Evolutionary conservation across 169 alveolate species (phyloP), one percentile per base, ranked within the genome.

Genomic region (Eimeria necatrix): DNA sequence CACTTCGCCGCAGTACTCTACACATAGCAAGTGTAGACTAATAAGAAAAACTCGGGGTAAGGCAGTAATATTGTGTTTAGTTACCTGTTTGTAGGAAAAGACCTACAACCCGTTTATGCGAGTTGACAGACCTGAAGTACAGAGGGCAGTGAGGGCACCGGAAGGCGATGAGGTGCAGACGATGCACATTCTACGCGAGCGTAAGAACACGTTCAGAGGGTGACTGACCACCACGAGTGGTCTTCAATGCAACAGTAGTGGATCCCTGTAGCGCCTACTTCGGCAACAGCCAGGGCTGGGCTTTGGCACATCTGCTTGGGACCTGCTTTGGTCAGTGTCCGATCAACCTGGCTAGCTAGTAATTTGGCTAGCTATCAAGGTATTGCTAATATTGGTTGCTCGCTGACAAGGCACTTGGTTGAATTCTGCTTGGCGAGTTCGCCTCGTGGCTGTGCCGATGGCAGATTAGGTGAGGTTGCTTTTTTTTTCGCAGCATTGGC

Each of bases 31-130:
- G 51, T 90, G 94, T 93, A 59, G 91, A 5, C 49, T 32, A 49
- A 32, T 71, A 32, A 85, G 64, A 48, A 61, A 61, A 24, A 24
- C 5, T 2, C 61, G 59, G 4, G 73, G 83, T 32, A 51, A 18
- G 52, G 94, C 96, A 5, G 84, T 91, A 4, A 49, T 94, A n/a
- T 94, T 94, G 32, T 94, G 94, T 4, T 53, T 94, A 16, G 24
- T 94, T n/a, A 87, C 48, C 56, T 80, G 84, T 60, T 90, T 94
- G 22, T 78, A 91, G 90, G 95, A 91, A 52, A 56, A 32, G 83
- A 26, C 83, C 4, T 91, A 56, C 70, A 91, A 91, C 64, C 95
- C 95, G 53, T 91, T 91, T 32, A 91, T 91, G 95, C 56, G 95
- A 10, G 81, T 89, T 20, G 89, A 89, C 51, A 24, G 10, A 78